These are phyloP conservation scores for Immersiella caudata DNA, from an alignment of 495 filamentous ascomycete species.

Conservation along the genomic window DNA sequence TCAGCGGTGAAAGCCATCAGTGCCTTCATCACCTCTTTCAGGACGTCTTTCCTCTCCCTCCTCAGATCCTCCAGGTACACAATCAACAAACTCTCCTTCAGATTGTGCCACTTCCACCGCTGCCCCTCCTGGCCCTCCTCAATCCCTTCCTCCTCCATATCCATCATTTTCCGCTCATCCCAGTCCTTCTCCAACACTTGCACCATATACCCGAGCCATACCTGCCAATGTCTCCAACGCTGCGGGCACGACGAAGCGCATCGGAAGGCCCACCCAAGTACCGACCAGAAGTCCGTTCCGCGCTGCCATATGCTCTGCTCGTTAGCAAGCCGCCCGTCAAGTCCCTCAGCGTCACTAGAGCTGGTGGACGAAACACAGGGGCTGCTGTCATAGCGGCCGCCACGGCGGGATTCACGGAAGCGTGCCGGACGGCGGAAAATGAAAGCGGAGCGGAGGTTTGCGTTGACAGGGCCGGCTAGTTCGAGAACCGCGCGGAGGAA, in stretches of 20 bases:
- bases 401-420: slow-evolving; percentile 25
- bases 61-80: slow-evolving; percentile 38
- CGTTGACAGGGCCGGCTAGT: slow-evolving; percentile 47
- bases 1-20: slow-evolving; percentile 46
- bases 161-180: slow-evolving; percentile 50
- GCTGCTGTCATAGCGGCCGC: slow-evolving; percentile 21
- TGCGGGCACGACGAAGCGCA: slow-evolving; percentile 72
- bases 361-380: neutral
- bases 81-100: slow-evolving; percentile 36
- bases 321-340: slow-evolving; percentile 59
- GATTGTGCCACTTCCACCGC: slow-evolving; percentile 16
- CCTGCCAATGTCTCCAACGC: slow-evolving; percentile 81
- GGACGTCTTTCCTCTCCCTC: slow-evolving; percentile 32
- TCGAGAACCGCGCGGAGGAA: slow-evolving; percentile 47
- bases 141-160: slow-evolving; percentile 31
- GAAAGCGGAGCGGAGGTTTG: slow-evolving; percentile 43
- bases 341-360: slow-evolving; percentile 39
- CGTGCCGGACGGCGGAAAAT: slow-evolving; percentile 27
- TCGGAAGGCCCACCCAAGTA: slow-evolving; percentile 91
- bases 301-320: slow-evolving; percentile 69
- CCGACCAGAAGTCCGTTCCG: slow-evolving; percentile 85
- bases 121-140: neutral
- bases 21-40: slow-evolving; percentile 48
- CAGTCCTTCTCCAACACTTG: slow-evolving; percentile 78
- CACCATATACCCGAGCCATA: slow-evolving; percentile 81